Evolutionary conservation across 2,329 filamentous ascomycete species (phyloP).

Genomic region (Raffaelea albimanens): DNA sequence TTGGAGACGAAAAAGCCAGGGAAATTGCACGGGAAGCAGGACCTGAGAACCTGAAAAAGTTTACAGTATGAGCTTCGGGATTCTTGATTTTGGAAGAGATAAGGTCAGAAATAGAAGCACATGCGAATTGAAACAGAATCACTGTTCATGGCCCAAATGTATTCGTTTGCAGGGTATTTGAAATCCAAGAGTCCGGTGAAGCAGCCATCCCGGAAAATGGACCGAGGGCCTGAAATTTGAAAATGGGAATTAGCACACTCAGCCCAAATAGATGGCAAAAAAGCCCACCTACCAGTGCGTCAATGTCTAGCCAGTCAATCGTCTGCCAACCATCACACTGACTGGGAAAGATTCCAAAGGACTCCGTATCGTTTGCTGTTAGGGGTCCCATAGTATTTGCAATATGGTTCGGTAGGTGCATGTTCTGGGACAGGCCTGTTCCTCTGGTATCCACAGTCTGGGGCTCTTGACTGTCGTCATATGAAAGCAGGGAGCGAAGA

Average conservation of each 20-base stretch:
- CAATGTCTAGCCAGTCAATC: neutral
- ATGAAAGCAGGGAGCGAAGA: too few relatives aligned
- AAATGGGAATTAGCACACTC: neutral
- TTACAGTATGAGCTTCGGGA: conserved; percentile 16
- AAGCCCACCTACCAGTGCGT: neutral
- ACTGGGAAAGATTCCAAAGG: neutral
- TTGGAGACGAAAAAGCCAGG: conserved; percentile 26
- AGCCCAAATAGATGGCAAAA: neutral
- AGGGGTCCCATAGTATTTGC: too few relatives aligned
- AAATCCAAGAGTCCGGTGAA: neutral
- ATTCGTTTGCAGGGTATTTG: neutral
- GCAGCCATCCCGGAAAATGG: neutral
- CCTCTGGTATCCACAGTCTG: too few relatives aligned
- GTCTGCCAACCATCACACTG: neutral
- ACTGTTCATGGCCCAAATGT: too few relatives aligned
- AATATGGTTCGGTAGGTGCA: too few relatives aligned
- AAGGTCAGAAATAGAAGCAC: too few relatives aligned
- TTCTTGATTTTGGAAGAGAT: too few relatives aligned
- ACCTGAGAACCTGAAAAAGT: conserved; percentile 26
- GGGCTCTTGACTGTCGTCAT: too few relatives aligned
- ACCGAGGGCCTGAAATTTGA: neutral
- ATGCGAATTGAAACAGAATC: too few relatives aligned
- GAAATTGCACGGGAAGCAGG: conserved; percentile 22
- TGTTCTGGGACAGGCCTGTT: too few relatives aligned
- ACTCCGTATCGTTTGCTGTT: too few relatives aligned